Evolutionary conservation across 345 rosid genomes (phyloP).

Genomic region (Aquilaria yunnanensis): DNA sequence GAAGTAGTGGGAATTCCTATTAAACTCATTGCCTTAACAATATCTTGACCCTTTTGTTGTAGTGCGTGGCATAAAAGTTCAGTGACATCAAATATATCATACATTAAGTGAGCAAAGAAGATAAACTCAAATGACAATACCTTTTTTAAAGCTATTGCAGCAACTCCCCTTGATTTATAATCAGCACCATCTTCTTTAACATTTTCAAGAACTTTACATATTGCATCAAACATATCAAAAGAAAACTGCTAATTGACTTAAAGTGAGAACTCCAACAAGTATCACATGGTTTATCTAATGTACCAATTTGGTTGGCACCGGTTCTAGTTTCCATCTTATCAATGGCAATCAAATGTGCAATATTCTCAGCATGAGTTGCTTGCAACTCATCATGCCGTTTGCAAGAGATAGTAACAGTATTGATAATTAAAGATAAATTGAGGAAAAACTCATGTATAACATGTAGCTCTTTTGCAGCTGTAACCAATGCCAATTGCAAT

Average conservation of each 20-base stretch:
- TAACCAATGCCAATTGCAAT: conserved; percentile 9
- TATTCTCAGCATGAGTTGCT: background rate
- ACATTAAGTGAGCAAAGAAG: too few relatives aligned
- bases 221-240: background rate
- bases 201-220: background rate
- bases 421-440: background rate
- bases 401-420: background rate
- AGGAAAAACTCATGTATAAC: background rate
- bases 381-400: background rate
- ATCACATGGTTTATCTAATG: too few relatives aligned
- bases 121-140: too few relatives aligned
- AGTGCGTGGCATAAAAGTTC: too few relatives aligned
- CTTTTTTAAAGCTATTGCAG: background rate
- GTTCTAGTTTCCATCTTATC: background rate
- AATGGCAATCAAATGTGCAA: too few relatives aligned
- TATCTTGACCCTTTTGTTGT: background rate
- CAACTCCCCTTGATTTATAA: too few relatives aligned
- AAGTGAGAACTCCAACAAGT: background rate
- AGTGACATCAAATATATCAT: too few relatives aligned
- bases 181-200: too few relatives aligned
- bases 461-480: background rate
- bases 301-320: background rate
- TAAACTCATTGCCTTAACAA: background rate
- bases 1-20: background rate
- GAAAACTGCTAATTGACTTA: background rate